Evolutionary conservation across 1,139 yeast genomes (phyloP).

Genomic region (Zygoascus sp.): DNA sequence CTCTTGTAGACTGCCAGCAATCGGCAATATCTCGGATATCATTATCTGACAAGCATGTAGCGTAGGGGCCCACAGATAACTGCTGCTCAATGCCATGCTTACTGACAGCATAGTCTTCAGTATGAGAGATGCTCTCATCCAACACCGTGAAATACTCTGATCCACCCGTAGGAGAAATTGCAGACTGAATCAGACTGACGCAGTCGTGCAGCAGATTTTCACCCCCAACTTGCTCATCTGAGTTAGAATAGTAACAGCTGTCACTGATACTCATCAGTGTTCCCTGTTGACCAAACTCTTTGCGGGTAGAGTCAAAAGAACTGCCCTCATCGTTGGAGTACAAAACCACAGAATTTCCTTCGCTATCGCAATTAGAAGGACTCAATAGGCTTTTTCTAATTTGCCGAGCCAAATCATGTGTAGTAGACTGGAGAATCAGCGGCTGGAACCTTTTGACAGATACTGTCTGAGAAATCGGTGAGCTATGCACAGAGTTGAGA

Average conservation of each 20-base stretch:
- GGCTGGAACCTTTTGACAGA: conserved; percentile 1
- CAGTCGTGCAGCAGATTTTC: conserved; percentile 15
- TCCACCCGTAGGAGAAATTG: conserved; percentile 17
- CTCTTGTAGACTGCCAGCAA: conserved; percentile 22
- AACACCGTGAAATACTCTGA: conserved; percentile 18
- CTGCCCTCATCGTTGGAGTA: neutral
- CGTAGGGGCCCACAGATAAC: neutral
- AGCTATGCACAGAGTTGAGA: neutral
- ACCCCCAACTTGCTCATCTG: neutral
- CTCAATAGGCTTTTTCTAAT: neutral
- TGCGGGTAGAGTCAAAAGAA: neutral
- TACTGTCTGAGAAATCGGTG: neutral
- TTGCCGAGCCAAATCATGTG: neutral
- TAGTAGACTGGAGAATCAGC: neutral
- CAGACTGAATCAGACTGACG: conserved; percentile 16
- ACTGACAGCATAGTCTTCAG: conserved; percentile 8
- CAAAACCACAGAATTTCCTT: neutral
- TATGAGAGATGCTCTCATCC: conserved; percentile 12
- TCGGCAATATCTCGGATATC: conserved; percentile 20
- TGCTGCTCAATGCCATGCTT: conserved; percentile 13
- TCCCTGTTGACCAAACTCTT: neutral
- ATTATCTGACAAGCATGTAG: conserved; percentile 6
- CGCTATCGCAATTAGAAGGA: neutral
- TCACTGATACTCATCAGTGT: neutral
- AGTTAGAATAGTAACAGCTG: neutral